A percentile compares a stretch with the other conserved stretches of the same genome.
Evolutionary conservation across 2,329 filamentous ascomycete species (phyloP).

Genomic region (Geosmithia putterillii): DNA sequence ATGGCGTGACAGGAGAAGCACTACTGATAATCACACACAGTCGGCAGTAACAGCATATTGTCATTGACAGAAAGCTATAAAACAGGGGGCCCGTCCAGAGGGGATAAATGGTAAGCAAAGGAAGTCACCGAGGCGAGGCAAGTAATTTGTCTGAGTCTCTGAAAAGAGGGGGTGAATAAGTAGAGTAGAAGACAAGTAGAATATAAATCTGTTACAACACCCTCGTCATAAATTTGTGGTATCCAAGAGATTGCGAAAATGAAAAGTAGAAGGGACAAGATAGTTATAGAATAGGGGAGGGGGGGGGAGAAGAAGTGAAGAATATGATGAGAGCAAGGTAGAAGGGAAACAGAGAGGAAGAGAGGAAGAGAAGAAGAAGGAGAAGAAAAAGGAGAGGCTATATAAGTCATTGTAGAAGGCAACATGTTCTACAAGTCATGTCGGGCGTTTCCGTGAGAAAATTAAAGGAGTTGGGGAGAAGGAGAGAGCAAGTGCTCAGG

Average conservation of each 20-base stretch:
- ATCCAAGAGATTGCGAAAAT: not conserved
- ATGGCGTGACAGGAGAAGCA: too few relatives aligned
- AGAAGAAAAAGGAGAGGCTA: slow-evolving; percentile 1
- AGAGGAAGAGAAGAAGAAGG: not conserved
- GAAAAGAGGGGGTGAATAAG: too few relatives aligned
- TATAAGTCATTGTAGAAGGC: slow-evolving; percentile 1
- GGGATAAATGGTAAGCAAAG: too few relatives aligned
- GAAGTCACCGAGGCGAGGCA: too few relatives aligned
- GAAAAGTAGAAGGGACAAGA: not conserved
- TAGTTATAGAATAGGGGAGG: not conserved
- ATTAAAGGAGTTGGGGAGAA: not conserved
- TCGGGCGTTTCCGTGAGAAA: not conserved
- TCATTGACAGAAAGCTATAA: not conserved
- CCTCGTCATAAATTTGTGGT: not conserved
- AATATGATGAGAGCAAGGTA: not conserved
- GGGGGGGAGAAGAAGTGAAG: not conserved
- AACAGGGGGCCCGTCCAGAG: too few relatives aligned
- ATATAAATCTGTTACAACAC: not conserved
- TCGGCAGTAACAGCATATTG: not conserved
- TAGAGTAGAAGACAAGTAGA: not conserved
- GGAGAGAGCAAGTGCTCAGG: not conserved
- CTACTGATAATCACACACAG: not conserved
- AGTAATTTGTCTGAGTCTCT: too few relatives aligned
- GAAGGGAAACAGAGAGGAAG: not conserved
- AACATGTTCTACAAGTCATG: not conserved